Percentiles rank a stretch among this genome's conserved stretches.
Evolutionary conservation across 176 grass and related monocot genomes (phyloP).

Genomic region (Carex scoparia): DNA sequence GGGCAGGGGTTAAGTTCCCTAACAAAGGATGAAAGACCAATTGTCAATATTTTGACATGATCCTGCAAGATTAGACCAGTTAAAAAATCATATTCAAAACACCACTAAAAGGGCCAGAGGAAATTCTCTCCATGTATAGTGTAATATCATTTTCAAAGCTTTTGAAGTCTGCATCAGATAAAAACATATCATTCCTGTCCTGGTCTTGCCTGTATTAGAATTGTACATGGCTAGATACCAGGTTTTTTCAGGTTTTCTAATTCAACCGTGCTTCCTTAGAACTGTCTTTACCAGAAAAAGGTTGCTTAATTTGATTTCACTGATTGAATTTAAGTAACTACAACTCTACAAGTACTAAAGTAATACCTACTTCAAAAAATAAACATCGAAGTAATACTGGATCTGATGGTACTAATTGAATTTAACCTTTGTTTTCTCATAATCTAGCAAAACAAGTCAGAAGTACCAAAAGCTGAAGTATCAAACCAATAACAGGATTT

Average conservation of each 20-base stretch:
- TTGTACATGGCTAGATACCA: neutral
- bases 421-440: neutral
- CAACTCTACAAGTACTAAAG: neutral
- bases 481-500: neutral
- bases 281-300: neutral
- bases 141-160: neutral
- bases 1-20: constrained; percentile 69
- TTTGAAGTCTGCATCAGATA: neutral
- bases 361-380: too few relatives aligned
- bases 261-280: neutral
- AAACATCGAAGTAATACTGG: neutral
- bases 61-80: neutral
- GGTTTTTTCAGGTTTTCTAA: neutral
- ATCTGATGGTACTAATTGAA: neutral
- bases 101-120: neutral
- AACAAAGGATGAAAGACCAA: constrained; percentile 9
- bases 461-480: neutral
- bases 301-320: neutral
- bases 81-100: neutral
- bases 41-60: neutral
- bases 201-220: neutral
- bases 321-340: neutral
- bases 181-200: neutral
- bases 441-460: neutral
- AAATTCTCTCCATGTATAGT: neutral